These are phyloP conservation scores for Diplodia corticola DNA, from an alignment of 2,329 filamentous ascomycete species.

Conservation along the genomic window DNA sequence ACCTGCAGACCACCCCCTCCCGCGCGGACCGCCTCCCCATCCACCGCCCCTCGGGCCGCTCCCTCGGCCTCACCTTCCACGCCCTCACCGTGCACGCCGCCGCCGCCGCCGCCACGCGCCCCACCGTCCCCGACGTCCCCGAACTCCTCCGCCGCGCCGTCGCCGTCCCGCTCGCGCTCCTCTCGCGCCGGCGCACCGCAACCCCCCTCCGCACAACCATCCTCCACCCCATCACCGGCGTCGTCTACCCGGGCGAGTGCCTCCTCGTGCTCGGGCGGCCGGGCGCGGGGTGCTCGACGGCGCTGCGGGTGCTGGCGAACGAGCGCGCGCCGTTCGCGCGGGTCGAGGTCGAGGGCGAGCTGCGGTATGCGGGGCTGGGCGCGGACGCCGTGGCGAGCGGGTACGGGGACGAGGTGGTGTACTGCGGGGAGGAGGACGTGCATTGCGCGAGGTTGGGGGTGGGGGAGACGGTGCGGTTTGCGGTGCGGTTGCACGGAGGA, in stretches of 20 bases:
- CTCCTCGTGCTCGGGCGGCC: conserved; percentile 68
- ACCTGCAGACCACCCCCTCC: not conserved
- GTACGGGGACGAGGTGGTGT: conserved; percentile 66
- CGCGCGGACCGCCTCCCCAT: too few species aligned
- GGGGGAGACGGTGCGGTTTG: conserved; percentile 71
- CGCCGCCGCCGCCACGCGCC: conserved; percentile 58
- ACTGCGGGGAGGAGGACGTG: conserved; percentile 75
- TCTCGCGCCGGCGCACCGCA: conserved; percentile 37
- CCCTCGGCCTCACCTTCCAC: conserved; percentile 67
- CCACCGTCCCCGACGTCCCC: conserved; percentile 62
- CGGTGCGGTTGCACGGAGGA: conserved; percentile 62
- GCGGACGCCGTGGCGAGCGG: conserved; percentile 41
- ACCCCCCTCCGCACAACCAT: conserved; percentile 65
- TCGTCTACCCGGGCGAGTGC: conserved; percentile 72
- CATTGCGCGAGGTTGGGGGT: conserved; percentile 77
- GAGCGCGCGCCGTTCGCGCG: conserved; percentile 59
- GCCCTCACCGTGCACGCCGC: conserved; percentile 64
- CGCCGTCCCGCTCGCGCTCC: conserved; percentile 41
- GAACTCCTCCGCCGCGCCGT: conserved; percentile 54
- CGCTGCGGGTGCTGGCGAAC: conserved; percentile 70
- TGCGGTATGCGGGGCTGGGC: conserved; percentile 44
- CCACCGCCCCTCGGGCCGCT: not conserved
- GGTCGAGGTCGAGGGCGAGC: conserved; percentile 59
- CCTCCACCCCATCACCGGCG: conserved; percentile 64
- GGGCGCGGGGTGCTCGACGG: conserved; percentile 68